phyloP scores from a whole-genome alignment of 106 monocot species.

The Apostasia ramifera region DNA sequence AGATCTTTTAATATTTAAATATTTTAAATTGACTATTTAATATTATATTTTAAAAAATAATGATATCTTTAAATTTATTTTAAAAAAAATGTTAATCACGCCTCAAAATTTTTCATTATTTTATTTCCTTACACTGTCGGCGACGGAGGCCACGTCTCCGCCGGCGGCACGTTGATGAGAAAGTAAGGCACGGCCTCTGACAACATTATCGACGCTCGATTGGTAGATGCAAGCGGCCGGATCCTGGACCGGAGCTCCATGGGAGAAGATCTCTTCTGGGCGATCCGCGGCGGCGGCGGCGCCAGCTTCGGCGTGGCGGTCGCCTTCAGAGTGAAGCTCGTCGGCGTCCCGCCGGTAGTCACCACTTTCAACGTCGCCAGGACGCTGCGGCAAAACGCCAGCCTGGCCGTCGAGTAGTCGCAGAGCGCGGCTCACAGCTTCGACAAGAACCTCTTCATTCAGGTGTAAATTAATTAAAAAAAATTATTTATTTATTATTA shows the following conservation, averaged over 20 bases:
- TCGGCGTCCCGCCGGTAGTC: constrained; percentile 30
- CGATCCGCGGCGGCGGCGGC: constrained; percentile 43
- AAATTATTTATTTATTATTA: no score
- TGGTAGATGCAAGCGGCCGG: constrained; percentile 28
- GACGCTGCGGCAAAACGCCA: constrained; percentile 22
- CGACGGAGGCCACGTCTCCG: constrained; percentile 37
- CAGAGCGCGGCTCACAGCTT: constrained; percentile 22
- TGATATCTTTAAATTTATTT: no score
- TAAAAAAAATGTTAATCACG: no score
- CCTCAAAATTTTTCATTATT: no score
- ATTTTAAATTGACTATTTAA: no score
- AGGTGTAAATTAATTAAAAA: no score
- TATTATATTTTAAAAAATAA: no score
- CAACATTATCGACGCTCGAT: constrained; percentile 28
- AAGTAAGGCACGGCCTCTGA: constrained; percentile 34
- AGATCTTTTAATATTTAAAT: no score
- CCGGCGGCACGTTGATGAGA: constrained; percentile 35
- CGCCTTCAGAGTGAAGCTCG: constrained; percentile 32
- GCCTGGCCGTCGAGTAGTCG: constrained; percentile 17
- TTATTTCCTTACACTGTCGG: no score
- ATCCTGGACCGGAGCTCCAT: constrained; percentile 28
- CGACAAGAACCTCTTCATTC: constrained; percentile 16
- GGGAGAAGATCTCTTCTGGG: constrained; percentile 71
- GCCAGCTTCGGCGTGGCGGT: constrained; percentile 43
- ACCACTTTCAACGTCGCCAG: constrained; percentile 22